phyloP scores from a whole-genome alignment of 2,329 filamentous ascomycete genomes.

The Gliomastix tumulicola region DNA sequence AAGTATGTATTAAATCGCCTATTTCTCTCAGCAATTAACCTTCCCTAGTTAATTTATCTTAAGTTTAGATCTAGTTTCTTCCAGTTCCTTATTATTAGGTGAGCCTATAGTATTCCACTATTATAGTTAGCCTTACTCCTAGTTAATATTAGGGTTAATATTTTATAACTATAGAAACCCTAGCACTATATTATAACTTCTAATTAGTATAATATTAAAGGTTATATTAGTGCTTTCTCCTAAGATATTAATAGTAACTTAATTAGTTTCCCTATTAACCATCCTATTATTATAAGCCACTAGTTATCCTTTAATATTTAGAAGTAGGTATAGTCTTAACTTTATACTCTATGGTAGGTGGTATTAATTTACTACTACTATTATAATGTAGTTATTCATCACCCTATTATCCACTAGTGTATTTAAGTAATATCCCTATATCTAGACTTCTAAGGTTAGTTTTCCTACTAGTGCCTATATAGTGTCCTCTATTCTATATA shows the following conservation, averaged over 20 bases:
- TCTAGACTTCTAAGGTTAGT: constrained; percentile 2
- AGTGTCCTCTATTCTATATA: background rate
- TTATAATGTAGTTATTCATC: constrained; percentile 3
- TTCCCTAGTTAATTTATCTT: background rate
- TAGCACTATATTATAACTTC: background rate
- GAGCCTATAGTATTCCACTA: background rate
- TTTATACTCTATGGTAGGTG: background rate
- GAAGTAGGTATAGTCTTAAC: background rate
- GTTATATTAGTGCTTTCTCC: background rate
- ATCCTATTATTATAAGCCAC: background rate
- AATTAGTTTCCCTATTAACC: background rate
- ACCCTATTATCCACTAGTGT: constrained; percentile 1
- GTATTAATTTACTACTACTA: constrained; percentile 1
- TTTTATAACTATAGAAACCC: background rate
- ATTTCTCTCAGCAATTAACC: background rate
- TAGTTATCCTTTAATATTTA: constrained; percentile 1
- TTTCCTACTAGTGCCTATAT: background rate
- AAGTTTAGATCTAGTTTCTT: background rate
- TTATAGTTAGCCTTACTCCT: constrained; percentile 1
- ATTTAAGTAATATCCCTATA: constrained; percentile 1
- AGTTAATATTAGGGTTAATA: no score
- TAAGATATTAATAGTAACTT: background rate
- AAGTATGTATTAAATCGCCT: no score
- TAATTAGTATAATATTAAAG: background rate
- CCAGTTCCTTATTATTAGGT: background rate